Percentiles rank a stretch among this genome's conserved stretches.
Evolutionary conservation across 768 basidiomycete genomes (phyloP).

Genomic region (Phlegmacium glaucopus): DNA sequence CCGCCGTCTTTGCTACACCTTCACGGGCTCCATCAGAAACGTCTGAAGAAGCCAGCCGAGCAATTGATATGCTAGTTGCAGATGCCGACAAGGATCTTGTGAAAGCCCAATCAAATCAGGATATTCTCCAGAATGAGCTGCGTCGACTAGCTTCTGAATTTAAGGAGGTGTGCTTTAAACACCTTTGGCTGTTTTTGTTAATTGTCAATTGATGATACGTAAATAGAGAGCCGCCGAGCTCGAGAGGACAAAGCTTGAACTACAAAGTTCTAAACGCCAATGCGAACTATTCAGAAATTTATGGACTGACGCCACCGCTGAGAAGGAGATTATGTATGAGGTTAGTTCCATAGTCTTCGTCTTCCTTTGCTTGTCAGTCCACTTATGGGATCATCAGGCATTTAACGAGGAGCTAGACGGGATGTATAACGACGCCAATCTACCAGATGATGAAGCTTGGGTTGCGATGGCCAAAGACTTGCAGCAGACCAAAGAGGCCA

Average conservation of each 20-base stretch:
- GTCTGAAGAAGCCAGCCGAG: constrained; percentile 35
- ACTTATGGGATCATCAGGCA: constrained; percentile 45
- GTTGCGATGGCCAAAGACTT: constrained; percentile 72
- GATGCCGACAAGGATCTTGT: constrained; percentile 59
- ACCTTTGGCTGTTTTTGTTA: not conserved
- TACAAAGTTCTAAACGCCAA: constrained; percentile 68
- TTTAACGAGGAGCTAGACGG: constrained; percentile 93
- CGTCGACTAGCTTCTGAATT: constrained; percentile 46
- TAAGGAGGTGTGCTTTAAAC: constrained; percentile 47
- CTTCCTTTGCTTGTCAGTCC: not conserved
- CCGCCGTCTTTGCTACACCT: constrained; percentile 31
- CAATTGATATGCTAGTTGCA: constrained; percentile 49
- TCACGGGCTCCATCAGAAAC: constrained; percentile 18
- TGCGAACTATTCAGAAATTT: constrained; percentile 78
- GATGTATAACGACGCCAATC: constrained; percentile 82
- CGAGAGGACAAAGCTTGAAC: constrained; percentile 57
- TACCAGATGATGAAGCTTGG: constrained; percentile 85
- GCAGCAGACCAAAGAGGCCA: constrained; percentile 66
- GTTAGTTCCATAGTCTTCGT: constrained; percentile 37
- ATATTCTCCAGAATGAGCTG: constrained; percentile 50
- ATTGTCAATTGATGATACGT: not conserved
- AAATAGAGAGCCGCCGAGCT: constrained; percentile 58
- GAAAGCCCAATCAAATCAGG: constrained; percentile 51
- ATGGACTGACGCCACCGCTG: constrained; percentile 71
- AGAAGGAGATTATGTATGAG: constrained; percentile 94